A percentile compares a stretch with the other conserved stretches of the same genome.
phyloP scores from a whole-genome alignment of 83 land plant genomes.

The Picea abies region DNA sequence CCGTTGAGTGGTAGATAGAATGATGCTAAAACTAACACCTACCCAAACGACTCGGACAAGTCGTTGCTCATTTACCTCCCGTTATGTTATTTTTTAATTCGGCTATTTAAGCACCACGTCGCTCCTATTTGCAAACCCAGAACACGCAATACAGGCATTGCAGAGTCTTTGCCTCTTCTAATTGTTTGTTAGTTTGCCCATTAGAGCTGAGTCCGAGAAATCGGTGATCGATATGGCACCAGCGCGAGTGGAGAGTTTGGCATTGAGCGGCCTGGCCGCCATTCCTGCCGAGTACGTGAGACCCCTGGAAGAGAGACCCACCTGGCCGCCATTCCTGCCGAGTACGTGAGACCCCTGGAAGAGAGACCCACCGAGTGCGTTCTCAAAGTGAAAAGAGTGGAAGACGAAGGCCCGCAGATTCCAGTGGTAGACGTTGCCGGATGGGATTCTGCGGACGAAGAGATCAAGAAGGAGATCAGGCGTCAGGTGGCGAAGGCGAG shows the following conservation, averaged over 20 bases:
- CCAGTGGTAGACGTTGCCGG: constrained; percentile 50
- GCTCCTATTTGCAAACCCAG: too few species aligned
- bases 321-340: too few species aligned
- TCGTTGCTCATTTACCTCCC: too few species aligned
- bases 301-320: constrained; percentile 48
- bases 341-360: too few species aligned
- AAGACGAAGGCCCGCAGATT: constrained; percentile 35
- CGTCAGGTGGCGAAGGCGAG: constrained; percentile 55
- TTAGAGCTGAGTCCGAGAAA: not conserved
- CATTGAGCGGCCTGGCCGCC: constrained; percentile 34
- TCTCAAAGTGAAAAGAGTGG: not conserved
- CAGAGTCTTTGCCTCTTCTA: too few species aligned
- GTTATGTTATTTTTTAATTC: too few species aligned
- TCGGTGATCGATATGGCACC: not conserved
- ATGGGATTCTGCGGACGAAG: constrained; percentile 33
- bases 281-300: constrained; percentile 62
- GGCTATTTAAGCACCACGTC: too few species aligned
- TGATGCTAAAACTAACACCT: too few species aligned
- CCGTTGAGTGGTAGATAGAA: too few species aligned
- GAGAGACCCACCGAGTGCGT: constrained; percentile 39
- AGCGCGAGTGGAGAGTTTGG: constrained; percentile 48
- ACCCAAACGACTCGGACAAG: too few species aligned
- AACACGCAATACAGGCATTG: too few species aligned
- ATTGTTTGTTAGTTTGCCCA: too few species aligned
- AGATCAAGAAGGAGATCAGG: constrained; percentile 17